These are phyloP conservation scores for Zelopaecilomyces penicillatus DNA, from an alignment of 2,329 filamentous ascomycete genomes.

Conservation along the genomic window DNA sequence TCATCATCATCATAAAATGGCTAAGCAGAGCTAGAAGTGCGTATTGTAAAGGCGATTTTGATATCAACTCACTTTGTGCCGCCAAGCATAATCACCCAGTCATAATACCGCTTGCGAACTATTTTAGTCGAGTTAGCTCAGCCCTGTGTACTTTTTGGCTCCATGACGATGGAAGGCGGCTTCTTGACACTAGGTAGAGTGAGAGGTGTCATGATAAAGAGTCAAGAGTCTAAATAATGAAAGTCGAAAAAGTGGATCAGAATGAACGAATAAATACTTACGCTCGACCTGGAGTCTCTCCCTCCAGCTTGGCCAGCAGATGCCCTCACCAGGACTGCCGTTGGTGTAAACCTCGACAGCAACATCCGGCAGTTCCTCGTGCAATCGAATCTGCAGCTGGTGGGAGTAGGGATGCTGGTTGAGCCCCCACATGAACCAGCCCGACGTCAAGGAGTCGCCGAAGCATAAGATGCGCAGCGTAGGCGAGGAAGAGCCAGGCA, in stretches of 20 bases:
- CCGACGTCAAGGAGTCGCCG: slow-evolving; percentile 55
- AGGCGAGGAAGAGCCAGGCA: no score
- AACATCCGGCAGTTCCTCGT: slow-evolving; percentile 34
- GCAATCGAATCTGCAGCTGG: slow-evolving; percentile 38
- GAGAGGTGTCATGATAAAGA: no score
- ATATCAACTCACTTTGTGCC: slow-evolving; percentile 47
- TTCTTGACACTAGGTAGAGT: no score
- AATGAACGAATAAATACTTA: slow-evolving; percentile 17
- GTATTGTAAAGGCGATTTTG: no score
- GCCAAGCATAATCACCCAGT: slow-evolving; percentile 56
- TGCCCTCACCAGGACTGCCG: slow-evolving; percentile 45
- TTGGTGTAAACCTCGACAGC: slow-evolving; percentile 38
- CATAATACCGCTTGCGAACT: slow-evolving; percentile 28
- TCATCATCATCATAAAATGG: no score
- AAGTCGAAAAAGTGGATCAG: background rate
- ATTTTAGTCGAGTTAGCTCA: no score
- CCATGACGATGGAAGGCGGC: no score
- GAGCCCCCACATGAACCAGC: slow-evolving; percentile 37
- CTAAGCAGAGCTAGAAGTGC: no score
- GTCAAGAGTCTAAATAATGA: no score
- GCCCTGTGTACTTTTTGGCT: no score
- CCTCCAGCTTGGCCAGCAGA: slow-evolving; percentile 24
- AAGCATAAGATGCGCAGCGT: slow-evolving; percentile 52
- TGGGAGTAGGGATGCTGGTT: slow-evolving; percentile 45
- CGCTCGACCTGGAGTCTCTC: slow-evolving; percentile 27